A percentile compares a stretch with the other conserved stretches of the same genome.
Conservation (phyloP, 139 green algal genomes). For the Haematococcus lacustris region DNA sequence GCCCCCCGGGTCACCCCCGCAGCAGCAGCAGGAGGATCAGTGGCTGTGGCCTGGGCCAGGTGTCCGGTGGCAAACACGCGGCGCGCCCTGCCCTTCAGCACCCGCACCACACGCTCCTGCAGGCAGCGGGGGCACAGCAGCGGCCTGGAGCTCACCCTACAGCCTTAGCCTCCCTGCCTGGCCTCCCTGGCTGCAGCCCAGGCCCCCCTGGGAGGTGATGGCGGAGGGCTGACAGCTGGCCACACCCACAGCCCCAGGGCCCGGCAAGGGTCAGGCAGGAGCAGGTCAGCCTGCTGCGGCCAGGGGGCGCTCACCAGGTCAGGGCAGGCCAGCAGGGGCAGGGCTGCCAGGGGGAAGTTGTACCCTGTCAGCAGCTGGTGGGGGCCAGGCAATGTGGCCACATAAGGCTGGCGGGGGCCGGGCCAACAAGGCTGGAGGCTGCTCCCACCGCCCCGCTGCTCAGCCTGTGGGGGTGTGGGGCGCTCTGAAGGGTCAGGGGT, state of each 20-base stretch:
- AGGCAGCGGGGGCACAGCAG: not conserved
- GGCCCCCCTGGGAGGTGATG: no score
- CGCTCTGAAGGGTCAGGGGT: not conserved
- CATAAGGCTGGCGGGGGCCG: not conserved
- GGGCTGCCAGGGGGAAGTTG: not conserved
- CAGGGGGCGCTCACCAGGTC: not conserved
- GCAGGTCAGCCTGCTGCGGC: not conserved
- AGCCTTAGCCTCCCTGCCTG: not conserved
- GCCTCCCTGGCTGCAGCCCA: not conserved
- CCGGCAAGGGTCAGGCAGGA: not conserved
- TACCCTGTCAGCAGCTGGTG: not conserved
- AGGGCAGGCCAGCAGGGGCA: constrained; percentile 1
- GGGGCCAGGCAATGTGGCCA: not conserved
- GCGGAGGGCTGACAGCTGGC: not conserved
- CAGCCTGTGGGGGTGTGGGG: not conserved
- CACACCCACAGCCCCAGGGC: not conserved
- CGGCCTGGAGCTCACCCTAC: not conserved
- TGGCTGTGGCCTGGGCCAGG: no score
- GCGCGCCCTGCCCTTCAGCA: not conserved
- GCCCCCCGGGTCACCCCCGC: no score
- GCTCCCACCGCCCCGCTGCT: not conserved
- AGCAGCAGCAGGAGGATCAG: no score
- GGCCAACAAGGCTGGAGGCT: not conserved
- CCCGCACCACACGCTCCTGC: constrained; percentile 6
- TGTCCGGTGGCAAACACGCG: constrained; percentile 4